Evolutionary conservation across 2,329 filamentous ascomycete genomes (phyloP).

Genomic region (Whalleya microplaca): DNA sequence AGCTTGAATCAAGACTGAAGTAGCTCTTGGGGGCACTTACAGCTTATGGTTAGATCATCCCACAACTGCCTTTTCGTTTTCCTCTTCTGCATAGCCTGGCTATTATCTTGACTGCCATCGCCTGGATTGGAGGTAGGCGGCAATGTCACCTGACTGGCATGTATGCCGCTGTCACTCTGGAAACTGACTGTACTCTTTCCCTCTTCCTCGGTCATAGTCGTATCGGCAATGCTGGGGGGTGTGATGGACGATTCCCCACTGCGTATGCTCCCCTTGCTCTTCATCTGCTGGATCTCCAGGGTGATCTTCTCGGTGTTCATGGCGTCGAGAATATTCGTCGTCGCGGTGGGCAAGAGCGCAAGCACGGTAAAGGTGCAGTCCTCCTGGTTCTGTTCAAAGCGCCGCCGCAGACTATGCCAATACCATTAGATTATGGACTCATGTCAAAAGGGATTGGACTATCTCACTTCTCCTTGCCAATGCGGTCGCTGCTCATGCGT

Average conservation of each 20-base stretch:
- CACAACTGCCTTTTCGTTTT: conserved; percentile 93
- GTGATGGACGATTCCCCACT: conserved; percentile 53
- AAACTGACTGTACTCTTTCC: conserved; percentile 74
- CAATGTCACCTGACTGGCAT: conserved; percentile 75
- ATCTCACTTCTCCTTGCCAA: conserved; percentile 91
- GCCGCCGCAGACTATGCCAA: conserved; percentile 74
- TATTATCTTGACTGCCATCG: conserved; percentile 46
- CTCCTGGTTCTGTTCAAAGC: conserved; percentile 98
- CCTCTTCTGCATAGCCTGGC: conserved; percentile 52
- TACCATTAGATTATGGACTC: neutral
- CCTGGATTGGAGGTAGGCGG: conserved; percentile 52
- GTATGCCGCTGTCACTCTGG: conserved; percentile 80
- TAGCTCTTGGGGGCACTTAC: conserved; percentile 54
- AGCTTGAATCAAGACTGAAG: too few species aligned
- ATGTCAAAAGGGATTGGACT: neutral
- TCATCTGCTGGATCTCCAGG: conserved; percentile 92
- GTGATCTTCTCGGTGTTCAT: conserved; percentile 93
- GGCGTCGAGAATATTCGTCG: conserved; percentile 83
- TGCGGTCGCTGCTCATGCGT: conserved; percentile 94
- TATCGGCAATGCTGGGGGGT: conserved; percentile 64
- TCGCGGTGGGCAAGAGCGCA: conserved; percentile 90
- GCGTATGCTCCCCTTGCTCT: conserved; percentile 68
- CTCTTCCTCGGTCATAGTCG: conserved; percentile 83
- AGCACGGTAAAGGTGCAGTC: conserved; percentile 98
- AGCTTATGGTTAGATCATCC: conserved; percentile 96